Base-by-base conservation (phyloP, 371 early-diverging fungal genomes). In the Lichtheimia ramosa region DNA sequence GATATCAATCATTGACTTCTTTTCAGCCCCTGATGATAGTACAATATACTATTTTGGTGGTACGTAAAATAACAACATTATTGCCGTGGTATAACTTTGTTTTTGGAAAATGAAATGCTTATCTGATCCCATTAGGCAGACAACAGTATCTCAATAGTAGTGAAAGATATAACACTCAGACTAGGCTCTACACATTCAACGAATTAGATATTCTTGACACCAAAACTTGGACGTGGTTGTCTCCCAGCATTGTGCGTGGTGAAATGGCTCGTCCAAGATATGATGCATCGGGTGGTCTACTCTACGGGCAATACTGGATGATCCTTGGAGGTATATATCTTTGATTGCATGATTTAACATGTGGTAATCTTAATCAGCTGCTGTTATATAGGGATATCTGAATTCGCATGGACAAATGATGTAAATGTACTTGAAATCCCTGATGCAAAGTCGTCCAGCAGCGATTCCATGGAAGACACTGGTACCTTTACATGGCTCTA, bases 41-140 rank as follows among this genome's bases (percentile, higher is more conserved):
- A 23, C 51, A 13, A 50, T 50, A 20, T 50, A 50, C 21, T 50
- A 50, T 50, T 50, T 23, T 13, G 51, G 51, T 7, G 51, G 51
- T 25, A 55, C 16, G 20, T 3, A 53, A 40, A 6, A 7, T 3
- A 28, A 7, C 1, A 3, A 1, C 15, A 13, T 8, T 20, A 12
- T 16, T 53, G 20, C 13, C 2, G 10, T 16, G 15, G 23, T 12
- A 53, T n/a, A 0, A 14, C 18, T n/a, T 5, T 34, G 40, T 16
- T 23, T 4, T 16, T 34, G n/a, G 15, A 7, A 50, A 25, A 5
- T 15, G 14, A 18, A 50, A 16, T 8, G 7, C 14, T 21, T 14
- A 3, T 2, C 1, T 50, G 6, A 14, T 21, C 15, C 16, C 13
- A n/a, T 14, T 12, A 20, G 14, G 28, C 28, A 28, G 7, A 28